A percentile compares a stretch with the other conserved stretches of the same genome.
phyloP scores from a whole-genome alignment of 306 rosid species.

The Canavalia ensiformis region DNA sequence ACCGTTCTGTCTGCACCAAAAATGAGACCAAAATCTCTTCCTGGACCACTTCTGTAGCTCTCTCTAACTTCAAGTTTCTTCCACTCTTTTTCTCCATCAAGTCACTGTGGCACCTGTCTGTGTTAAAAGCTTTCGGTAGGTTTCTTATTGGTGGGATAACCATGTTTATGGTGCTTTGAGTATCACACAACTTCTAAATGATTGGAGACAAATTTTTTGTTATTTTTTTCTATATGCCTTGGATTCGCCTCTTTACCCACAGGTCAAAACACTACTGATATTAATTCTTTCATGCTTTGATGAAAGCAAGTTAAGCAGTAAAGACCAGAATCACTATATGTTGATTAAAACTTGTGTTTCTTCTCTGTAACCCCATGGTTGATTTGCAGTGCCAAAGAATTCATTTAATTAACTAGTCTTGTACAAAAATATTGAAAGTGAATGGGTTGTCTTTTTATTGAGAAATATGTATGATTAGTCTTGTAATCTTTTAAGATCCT shows the following conservation, averaged over 20 bases:
- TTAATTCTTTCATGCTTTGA: neutral
- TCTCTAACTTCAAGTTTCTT: slow-evolving; percentile 35
- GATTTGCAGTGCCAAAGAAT: too few species aligned
- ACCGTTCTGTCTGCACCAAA: slow-evolving; percentile 68
- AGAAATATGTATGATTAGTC: too few species aligned
- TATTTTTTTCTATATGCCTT: neutral
- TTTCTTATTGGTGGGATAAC: slow-evolving; percentile 51
- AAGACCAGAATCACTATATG: too few species aligned
- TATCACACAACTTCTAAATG: slow-evolving; percentile 40
- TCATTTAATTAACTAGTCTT: too few species aligned
- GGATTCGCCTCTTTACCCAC: neutral
- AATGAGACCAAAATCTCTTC: slow-evolving; percentile 45
- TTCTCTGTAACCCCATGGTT: too few species aligned
- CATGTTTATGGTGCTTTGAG: slow-evolving; percentile 38
- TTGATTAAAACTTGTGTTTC: too few species aligned
- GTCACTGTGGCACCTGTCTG: slow-evolving; percentile 28
- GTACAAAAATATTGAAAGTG: too few species aligned
- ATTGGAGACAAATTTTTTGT: slow-evolving; percentile 39
- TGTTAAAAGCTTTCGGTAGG: slow-evolving; percentile 40
- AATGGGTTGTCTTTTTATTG: too few species aligned
- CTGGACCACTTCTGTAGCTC: slow-evolving; percentile 47
- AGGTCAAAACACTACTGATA: neutral
- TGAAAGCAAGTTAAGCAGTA: too few species aligned
- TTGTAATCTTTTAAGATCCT: too few species aligned
- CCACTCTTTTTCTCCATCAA: slow-evolving; percentile 36